Evolutionary conservation across 139 green algal genomes (phyloP).

Genomic region (Gonium pectorale): DNA sequence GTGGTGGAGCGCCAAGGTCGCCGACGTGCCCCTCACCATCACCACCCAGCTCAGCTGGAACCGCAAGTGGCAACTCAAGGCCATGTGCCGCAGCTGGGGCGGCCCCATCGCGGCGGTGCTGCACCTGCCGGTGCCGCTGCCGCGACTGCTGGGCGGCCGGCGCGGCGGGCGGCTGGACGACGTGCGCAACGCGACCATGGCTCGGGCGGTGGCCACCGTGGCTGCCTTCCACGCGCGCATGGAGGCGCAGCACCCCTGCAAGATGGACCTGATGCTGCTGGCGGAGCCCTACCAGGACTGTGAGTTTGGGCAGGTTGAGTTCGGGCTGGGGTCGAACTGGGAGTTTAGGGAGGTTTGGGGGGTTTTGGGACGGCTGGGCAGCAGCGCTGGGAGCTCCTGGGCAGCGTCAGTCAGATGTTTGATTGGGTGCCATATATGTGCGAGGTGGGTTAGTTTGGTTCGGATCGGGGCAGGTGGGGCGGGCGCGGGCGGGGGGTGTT

Average conservation of each 20-base stretch:
- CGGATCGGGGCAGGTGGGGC: too few species aligned
- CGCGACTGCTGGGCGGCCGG: neutral
- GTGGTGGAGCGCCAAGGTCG: conserved; percentile 7
- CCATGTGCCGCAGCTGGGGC: conserved; percentile 30
- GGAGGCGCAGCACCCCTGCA: conserved; percentile 14
- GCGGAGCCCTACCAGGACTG: conserved; percentile 74
- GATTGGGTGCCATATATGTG: too few species aligned
- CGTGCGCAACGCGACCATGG: neutral
- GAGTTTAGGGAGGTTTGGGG: too few species aligned
- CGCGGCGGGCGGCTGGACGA: neutral
- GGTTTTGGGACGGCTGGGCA: too few species aligned
- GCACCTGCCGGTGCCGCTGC: conserved; percentile 34
- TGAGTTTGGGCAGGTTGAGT: conserved; percentile 45
- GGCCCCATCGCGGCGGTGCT: conserved; percentile 28
- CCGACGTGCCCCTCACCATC: conserved; percentile 25
- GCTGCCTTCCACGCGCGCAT: conserved; percentile 13
- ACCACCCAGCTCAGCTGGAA: conserved; percentile 38
- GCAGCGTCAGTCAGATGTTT: too few species aligned
- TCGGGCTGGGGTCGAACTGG: too few species aligned
- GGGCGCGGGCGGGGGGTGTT: too few species aligned
- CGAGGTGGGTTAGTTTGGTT: too few species aligned
- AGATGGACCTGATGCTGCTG: conserved; percentile 73
- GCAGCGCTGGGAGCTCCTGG: too few species aligned
- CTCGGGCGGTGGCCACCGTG: conserved; percentile 7
- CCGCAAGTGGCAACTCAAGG: conserved; percentile 43